These are phyloP conservation scores for Teratosphaeria viscida DNA, from an alignment of 2,329 filamentous ascomycete genomes.

Conservation along the genomic window DNA sequence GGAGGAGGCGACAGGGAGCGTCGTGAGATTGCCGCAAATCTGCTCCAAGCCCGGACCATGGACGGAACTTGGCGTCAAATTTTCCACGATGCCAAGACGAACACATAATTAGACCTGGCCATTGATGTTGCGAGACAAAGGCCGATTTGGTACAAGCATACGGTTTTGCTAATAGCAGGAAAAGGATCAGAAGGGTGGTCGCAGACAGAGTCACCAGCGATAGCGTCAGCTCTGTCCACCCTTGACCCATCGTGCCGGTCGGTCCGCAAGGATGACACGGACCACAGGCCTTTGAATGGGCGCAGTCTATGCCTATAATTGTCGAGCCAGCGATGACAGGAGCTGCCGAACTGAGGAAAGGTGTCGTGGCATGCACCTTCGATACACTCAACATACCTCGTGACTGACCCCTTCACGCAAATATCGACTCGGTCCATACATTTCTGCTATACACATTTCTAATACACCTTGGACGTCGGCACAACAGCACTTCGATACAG, in stretches of 20 bases:
- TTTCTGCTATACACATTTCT: background rate
- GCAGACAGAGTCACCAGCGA: background rate
- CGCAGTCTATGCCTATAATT: too few relatives aligned
- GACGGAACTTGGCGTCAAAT: background rate
- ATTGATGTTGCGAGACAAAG: background rate
- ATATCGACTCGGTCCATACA: background rate
- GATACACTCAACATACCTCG: background rate
- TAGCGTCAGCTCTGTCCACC: background rate
- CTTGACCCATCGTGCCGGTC: background rate
- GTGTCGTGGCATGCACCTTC: background rate
- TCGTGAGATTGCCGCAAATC: background rate
- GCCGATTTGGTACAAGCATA: background rate
- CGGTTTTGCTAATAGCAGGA: background rate
- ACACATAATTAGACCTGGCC: background rate
- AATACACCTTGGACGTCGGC: background rate
- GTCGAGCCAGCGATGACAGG: too few relatives aligned
- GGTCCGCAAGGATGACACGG: background rate
- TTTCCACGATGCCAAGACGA: background rate
- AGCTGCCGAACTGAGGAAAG: background rate
- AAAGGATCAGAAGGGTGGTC: background rate
- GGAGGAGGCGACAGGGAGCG: slow-evolving; percentile 43
- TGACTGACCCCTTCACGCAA: background rate
- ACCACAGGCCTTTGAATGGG: too few relatives aligned
- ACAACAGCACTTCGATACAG: background rate
- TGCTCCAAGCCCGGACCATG: background rate